These are phyloP conservation scores for Parafenestella ontariensis DNA, from an alignment of 2,329 filamentous ascomycete genomes.

Conservation along the genomic window DNA sequence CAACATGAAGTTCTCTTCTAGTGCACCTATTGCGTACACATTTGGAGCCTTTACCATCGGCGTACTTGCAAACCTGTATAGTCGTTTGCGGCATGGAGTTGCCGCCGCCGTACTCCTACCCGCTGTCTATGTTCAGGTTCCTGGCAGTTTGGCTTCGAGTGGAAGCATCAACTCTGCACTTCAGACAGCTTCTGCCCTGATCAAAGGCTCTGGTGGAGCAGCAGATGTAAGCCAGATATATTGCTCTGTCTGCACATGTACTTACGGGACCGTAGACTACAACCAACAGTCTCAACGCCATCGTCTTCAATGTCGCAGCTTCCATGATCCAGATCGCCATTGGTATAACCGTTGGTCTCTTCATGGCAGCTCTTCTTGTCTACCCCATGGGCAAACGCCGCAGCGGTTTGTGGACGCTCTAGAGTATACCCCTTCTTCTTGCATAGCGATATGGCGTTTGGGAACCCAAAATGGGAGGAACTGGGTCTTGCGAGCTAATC, in stretches of 20 bases:
- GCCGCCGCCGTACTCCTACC: slow-evolving; percentile 45
- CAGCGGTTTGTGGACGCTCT: slow-evolving; percentile 46
- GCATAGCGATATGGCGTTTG: slow-evolving; percentile 28
- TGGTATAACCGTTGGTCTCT: slow-evolving; percentile 59
- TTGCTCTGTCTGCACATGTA: slow-evolving; percentile 3
- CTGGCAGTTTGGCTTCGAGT: slow-evolving; percentile 40
- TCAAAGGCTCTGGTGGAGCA: slow-evolving; percentile 24
- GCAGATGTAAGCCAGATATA: slow-evolving; percentile 17
- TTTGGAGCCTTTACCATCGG: slow-evolving; percentile 78
- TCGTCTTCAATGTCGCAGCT: slow-evolving; percentile 54
- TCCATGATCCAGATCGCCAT: slow-evolving; percentile 60
- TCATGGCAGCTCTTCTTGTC: slow-evolving; percentile 57
- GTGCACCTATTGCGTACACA: slow-evolving; percentile 76
- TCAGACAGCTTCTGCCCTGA: slow-evolving; percentile 35
- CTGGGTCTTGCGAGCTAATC: slow-evolving; percentile 22
- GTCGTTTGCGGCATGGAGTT: slow-evolving; percentile 64
- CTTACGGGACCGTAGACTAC: slow-evolving; percentile 16
- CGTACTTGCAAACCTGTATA: slow-evolving; percentile 79
- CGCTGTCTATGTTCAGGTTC: slow-evolving; percentile 44
- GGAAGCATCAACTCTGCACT: slow-evolving; percentile 39
- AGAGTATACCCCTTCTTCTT: slow-evolving; percentile 27
- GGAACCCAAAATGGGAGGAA: slow-evolving; percentile 15
- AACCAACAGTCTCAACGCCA: slow-evolving; percentile 30
- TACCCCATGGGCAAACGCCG: slow-evolving; percentile 59
- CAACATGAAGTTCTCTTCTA: slow-evolving; percentile 69